A percentile compares a stretch with the other conserved stretches of the same genome.
Evolutionary conservation across 1,139 yeast species (phyloP).

Genomic region (Arxiozyma heterogenica): DNA sequence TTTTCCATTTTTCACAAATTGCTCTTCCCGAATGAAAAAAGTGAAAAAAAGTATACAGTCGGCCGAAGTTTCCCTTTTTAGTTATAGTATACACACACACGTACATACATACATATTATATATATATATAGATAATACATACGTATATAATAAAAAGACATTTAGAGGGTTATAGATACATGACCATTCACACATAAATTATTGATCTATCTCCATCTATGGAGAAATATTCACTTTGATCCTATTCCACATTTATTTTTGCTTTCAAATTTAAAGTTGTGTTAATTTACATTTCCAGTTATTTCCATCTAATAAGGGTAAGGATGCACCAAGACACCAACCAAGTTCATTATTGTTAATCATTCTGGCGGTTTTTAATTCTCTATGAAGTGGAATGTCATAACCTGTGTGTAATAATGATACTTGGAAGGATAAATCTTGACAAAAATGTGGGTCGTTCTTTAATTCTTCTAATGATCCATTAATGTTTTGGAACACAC

Average conservation of each 20-base stretch:
- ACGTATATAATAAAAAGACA: too few relatives aligned
- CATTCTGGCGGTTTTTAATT: constrained; percentile 82
- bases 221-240: neutral
- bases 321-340: constrained; percentile 97
- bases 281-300: constrained; percentile 63
- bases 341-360: constrained; percentile 86
- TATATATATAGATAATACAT: too few relatives aligned
- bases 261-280: constrained; percentile 11
- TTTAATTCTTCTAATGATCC: constrained; percentile 59
- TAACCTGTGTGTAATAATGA: constrained; percentile 90
- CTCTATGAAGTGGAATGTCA: constrained; percentile 84
- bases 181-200: too few relatives aligned
- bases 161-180: neutral
- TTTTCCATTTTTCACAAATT: too few relatives aligned
- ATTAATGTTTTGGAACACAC: constrained; percentile 47
- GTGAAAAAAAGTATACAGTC: neutral
- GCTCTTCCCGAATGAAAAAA: too few relatives aligned
- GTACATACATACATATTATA: too few relatives aligned
- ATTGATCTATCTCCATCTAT: too few relatives aligned
- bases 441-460: constrained; percentile 87
- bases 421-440: constrained; percentile 82
- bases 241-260: neutral
- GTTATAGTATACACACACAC: neutral
- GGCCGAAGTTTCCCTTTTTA: neutral
- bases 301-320: constrained; percentile 67